Evolutionary conservation across 768 basidiomycete species (phyloP).

Genomic region (Termitomyces sp.): DNA sequence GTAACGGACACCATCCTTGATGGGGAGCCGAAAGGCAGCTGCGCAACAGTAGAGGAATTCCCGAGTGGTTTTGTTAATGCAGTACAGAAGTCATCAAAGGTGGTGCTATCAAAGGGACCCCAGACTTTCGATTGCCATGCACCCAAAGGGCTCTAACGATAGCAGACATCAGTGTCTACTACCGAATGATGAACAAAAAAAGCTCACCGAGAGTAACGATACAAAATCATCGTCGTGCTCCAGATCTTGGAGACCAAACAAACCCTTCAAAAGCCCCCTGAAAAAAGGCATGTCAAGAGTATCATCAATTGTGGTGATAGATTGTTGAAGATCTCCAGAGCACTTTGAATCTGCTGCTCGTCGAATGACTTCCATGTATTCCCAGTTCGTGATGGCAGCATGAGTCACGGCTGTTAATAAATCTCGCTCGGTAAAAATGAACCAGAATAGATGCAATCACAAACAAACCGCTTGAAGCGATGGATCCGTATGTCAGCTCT

Average conservation of each 20-base stretch:
- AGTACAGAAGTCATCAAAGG: conserved; percentile 69
- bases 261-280: conserved; percentile 54
- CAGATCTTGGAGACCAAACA: conserved; percentile 73
- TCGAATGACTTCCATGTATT: conserved; percentile 85
- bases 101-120: conserved; percentile 71
- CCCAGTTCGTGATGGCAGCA: conserved; percentile 76
- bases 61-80: conserved; percentile 46
- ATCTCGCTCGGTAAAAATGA: not conserved
- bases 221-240: conserved; percentile 78
- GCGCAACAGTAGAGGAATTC: conserved; percentile 25
- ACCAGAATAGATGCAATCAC: conserved; percentile 2
- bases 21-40: conserved; percentile 45
- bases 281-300: conserved; percentile 49
- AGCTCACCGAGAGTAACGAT: conserved; percentile 55
- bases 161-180: not conserved
- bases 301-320: conserved; percentile 59
- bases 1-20: conserved; percentile 45
- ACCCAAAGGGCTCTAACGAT: conserved; percentile 52
- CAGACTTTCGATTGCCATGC: conserved; percentile 86
- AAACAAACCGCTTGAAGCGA: conserved; percentile 76
- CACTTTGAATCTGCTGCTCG: conserved; percentile 63
- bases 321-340: conserved; percentile 51
- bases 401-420: conserved; percentile 73
- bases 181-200: not conserved
- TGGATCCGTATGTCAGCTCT: conserved; percentile 84